phyloP scores from a whole-genome alignment of 2,329 filamentous ascomycete species.

The Arthrinium phaeospermum region DNA sequence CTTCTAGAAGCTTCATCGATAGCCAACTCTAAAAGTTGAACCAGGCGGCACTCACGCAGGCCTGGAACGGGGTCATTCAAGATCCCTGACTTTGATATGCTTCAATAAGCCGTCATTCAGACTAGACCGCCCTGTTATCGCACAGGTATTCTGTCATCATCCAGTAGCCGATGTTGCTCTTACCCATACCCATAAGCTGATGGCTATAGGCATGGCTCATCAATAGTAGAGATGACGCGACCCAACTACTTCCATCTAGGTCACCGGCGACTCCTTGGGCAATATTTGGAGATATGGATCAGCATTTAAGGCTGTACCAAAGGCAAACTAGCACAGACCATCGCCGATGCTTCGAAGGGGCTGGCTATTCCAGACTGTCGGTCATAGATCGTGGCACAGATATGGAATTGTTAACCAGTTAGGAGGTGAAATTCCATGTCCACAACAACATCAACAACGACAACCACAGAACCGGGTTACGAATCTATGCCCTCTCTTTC shows the following conservation, averaged over 20 bases:
- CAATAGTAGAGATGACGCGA: constrained; percentile 6
- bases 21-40: neutral
- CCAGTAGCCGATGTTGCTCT: neutral
- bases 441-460: neutral
- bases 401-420: neutral
- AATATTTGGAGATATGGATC: neutral
- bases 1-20: constrained; percentile 4
- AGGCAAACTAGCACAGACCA: neutral
- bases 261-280: neutral
- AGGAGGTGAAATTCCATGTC: neutral
- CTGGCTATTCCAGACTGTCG: neutral
- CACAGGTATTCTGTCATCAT: neutral
- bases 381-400: neutral
- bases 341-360: neutral
- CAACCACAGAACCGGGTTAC: neutral
- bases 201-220: neutral
- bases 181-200: neutral
- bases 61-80: neutral
- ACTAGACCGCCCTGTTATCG: neutral
- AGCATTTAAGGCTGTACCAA: neutral
- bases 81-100: neutral
- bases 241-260: neutral
- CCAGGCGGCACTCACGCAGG: neutral
- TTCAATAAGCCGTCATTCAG: neutral
- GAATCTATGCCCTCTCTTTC: neutral